phyloP scores from a whole-genome alignment of 176 grass and related monocot genomes.

The Stipa capillata region DNA sequence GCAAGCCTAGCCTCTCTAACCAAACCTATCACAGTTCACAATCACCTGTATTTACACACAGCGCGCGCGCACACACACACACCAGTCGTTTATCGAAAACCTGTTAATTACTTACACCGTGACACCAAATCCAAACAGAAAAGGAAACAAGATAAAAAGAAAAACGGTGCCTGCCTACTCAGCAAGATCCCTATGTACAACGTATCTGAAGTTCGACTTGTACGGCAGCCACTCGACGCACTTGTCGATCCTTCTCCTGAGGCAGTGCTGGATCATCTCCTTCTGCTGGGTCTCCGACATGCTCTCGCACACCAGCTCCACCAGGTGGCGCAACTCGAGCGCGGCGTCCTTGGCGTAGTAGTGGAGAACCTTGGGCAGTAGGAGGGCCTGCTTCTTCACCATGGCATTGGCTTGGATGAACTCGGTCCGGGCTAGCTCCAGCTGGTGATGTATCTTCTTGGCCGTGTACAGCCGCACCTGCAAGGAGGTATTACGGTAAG shows the following conservation, averaged over 20 bases:
- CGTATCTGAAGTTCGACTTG: conserved; percentile 87
- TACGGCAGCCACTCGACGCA: conserved; percentile 80
- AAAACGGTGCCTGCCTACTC: not conserved
- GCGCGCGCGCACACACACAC: not conserved
- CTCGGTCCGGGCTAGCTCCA: conserved; percentile 55
- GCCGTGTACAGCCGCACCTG: conserved; percentile 76
- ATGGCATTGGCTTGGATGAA: conserved; percentile 61
- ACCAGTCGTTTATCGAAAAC: not conserved
- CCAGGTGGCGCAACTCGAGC: conserved; percentile 56
- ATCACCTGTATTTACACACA: not conserved
- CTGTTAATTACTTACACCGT: not conserved
- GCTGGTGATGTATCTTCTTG: conserved; percentile 60
- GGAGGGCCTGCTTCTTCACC: conserved; percentile 53
- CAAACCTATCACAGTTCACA: not conserved
- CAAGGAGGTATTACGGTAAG: not conserved
- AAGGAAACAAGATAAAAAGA: not conserved
- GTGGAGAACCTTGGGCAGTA: conserved; percentile 84
- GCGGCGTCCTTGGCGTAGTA: conserved; percentile 73
- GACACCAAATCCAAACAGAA: not conserved
- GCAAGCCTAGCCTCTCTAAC: not conserved
- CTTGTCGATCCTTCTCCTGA: conserved; percentile 52
- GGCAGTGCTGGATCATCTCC: conserved; percentile 29
- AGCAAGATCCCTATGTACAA: conserved; percentile 79
- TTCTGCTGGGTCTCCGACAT: conserved; percentile 43
- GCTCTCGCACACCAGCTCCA: conserved; percentile 73